Evolutionary conservation across 2,329 filamentous ascomycete species (phyloP), one percentile per base, ranked within the genome.

Genomic region (Basipetospora chlamydospora): DNA sequence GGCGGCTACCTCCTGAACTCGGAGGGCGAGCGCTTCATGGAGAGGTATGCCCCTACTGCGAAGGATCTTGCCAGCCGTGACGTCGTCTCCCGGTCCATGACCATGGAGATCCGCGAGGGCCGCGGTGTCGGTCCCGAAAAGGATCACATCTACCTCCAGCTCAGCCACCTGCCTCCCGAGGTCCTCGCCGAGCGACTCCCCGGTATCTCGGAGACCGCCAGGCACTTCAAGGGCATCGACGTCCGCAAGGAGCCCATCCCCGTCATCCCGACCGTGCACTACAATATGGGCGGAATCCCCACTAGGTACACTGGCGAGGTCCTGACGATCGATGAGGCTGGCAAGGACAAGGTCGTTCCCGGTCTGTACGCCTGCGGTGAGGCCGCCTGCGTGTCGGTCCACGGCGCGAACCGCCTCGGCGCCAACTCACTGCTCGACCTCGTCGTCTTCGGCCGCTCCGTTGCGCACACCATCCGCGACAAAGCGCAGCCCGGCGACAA

Each of bases 231-330:
- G 42, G 88, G 90, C 64, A 87, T 98, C 50, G 90, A 98, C 59
- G 88, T 98, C 48, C 80, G 78, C 55, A 95, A 94, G 70, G 83
- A 95, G 64, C 88, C 88, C 46, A 96, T 96, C 49, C 88, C 88
- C 43, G 88, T 96, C 46, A 71, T 96, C 44, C 88, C 88, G 40
- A 96, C 88, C 30, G 88, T 95, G 47, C 87, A 98, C 71, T 98
- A 98, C 74, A 95, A 95, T 73, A 98, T 96, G 90, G 88, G 88
- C 62, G 88, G 90, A 72, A 95, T 98, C 49, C 88, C 88, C 36
- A 96, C 90, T 47, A 85, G 84, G 54, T 96, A 94, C 72, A 95
- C 85, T 43, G 88, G 90, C 60, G 86, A 98, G 65, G 90, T 96
- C 42, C 63, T 98, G 48, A 92, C 85, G 13, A 67, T 93, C 36